Percentiles rank a stretch among this genome's conserved stretches.
phyloP scores from a whole-genome alignment of 495 filamentous ascomycete genomes.

The Cladorrhinum samala region DNA sequence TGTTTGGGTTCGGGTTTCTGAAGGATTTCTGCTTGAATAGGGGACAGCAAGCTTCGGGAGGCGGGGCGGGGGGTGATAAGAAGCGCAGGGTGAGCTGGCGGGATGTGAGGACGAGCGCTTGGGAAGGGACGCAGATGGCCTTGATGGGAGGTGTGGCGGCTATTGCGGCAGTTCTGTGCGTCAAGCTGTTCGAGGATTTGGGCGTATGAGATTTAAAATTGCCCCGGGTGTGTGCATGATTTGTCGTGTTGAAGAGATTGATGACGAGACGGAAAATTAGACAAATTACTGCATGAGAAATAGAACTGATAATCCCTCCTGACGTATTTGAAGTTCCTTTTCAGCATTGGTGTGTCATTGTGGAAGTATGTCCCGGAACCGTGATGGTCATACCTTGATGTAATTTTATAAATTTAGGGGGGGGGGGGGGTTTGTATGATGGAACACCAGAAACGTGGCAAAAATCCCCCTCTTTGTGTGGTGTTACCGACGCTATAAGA shows the following conservation, averaged over 20 bases:
- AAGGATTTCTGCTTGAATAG: constrained; percentile 34
- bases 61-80: neutral
- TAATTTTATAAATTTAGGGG: too few species aligned
- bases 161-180: constrained; percentile 1
- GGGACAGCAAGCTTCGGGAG: neutral
- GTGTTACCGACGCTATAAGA: too few species aligned
- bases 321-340: too few species aligned
- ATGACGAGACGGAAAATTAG: too few species aligned
- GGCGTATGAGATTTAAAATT: neutral
- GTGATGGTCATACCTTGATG: neutral
- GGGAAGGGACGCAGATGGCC: neutral
- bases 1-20: constrained; percentile 48
- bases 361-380: neutral
- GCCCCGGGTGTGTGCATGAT: neutral
- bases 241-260: too few species aligned
- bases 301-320: too few species aligned
- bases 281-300: too few species aligned
- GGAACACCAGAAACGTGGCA: neutral
- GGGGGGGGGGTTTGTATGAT: too few species aligned
- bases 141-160: constrained; percentile 1
- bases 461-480: neutral
- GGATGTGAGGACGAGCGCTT: neutral
- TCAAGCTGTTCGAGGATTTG: neutral
- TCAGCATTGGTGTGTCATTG: too few species aligned
- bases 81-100: neutral